Conservation (phyloP, 164 flowering plant species). For the Malania oleifera region DNA sequence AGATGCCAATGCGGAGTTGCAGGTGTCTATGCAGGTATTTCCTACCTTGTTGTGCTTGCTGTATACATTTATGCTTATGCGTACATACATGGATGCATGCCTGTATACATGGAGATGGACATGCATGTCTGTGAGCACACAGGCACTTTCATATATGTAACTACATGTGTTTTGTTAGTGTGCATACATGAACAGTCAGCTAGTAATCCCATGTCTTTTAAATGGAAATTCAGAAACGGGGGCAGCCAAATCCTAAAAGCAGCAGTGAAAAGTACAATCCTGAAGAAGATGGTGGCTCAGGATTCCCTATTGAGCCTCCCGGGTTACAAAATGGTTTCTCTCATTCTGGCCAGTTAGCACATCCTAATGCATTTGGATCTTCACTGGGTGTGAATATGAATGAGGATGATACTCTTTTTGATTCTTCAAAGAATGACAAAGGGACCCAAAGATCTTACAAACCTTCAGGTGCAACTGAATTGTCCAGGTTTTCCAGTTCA, state of each 20-base stretch:
- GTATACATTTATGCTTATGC: not conserved
- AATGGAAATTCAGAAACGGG: slow-evolving; percentile 39
- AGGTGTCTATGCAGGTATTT: slow-evolving; percentile 42
- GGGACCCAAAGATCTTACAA: slow-evolving; percentile 38
- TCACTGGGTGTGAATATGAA: slow-evolving; percentile 14
- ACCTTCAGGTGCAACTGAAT: slow-evolving; percentile 29
- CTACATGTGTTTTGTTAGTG: no score
- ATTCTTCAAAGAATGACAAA: slow-evolving; percentile 26
- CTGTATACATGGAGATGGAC: not conserved
- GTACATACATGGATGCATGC: not conserved
- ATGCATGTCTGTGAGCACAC: no score
- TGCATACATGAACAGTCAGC: no score
- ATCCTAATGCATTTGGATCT: slow-evolving; percentile 22
- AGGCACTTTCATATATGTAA: not conserved
- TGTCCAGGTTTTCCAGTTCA: slow-evolving; percentile 50
- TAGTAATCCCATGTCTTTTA: not conserved
- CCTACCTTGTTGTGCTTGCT: not conserved
- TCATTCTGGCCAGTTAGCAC: slow-evolving; percentile 31
- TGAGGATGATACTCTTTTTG: slow-evolving; percentile 14
- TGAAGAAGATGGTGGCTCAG: slow-evolving; percentile 50
- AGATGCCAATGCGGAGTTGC: slow-evolving; percentile 65
- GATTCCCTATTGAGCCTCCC: slow-evolving; percentile 47
- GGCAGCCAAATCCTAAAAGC: slow-evolving; percentile 46
- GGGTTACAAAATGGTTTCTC: slow-evolving; percentile 22
- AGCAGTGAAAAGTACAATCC: slow-evolving; percentile 45